phyloP scores from a whole-genome alignment of 2,329 filamentous ascomycete species.

The Fonsecaea nubica region DNA sequence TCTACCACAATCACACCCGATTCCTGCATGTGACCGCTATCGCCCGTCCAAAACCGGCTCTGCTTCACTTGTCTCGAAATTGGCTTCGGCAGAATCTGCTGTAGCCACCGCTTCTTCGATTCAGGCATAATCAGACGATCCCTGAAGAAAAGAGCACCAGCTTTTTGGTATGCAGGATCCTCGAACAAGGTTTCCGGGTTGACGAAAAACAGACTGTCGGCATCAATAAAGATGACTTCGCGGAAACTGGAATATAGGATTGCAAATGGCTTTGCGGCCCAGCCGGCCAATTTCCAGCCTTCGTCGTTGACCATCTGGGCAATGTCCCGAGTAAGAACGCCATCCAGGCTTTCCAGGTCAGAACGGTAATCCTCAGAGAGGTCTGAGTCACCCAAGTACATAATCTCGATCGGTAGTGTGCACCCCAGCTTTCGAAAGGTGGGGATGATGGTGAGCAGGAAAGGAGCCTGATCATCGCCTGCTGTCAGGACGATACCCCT shows the following conservation, averaged over 20 bases:
- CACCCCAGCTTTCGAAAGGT: conserved; percentile 40
- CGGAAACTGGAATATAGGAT: conserved; percentile 56
- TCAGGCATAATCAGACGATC: conserved; percentile 53
- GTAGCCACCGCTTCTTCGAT: conserved; percentile 49
- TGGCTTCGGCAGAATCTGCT: conserved; percentile 53
- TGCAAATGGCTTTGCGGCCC: conserved; percentile 57
- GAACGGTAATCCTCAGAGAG: conserved; percentile 52
- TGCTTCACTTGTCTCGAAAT: conserved; percentile 51
- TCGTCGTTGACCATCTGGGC: conserved; percentile 53
- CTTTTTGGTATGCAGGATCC: conserved; percentile 50
- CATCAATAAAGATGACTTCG: conserved; percentile 57
- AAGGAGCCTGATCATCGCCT: conserved; percentile 53
- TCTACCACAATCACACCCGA: conserved; percentile 57
- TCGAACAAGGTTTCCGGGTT: conserved; percentile 53
- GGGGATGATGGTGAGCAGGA: conserved; percentile 52
- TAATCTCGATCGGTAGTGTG: conserved; percentile 40
- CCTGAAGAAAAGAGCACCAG: conserved; percentile 56
- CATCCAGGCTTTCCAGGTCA: conserved; percentile 51
- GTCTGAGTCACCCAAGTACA: conserved; percentile 52
- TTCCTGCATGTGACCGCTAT: conserved; percentile 48
- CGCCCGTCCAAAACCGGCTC: conserved; percentile 40
- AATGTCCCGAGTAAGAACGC: conserved; percentile 54
- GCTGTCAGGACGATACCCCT: conserved; percentile 55
- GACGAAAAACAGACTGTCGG: conserved; percentile 54
- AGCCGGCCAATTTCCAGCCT: conserved; percentile 54